Percentiles rank a stretch among this genome's conserved stretches.
These are phyloP conservation scores for Quercus mongolica DNA, from an alignment of 306 rosid genomes.

Conservation along the genomic window DNA sequence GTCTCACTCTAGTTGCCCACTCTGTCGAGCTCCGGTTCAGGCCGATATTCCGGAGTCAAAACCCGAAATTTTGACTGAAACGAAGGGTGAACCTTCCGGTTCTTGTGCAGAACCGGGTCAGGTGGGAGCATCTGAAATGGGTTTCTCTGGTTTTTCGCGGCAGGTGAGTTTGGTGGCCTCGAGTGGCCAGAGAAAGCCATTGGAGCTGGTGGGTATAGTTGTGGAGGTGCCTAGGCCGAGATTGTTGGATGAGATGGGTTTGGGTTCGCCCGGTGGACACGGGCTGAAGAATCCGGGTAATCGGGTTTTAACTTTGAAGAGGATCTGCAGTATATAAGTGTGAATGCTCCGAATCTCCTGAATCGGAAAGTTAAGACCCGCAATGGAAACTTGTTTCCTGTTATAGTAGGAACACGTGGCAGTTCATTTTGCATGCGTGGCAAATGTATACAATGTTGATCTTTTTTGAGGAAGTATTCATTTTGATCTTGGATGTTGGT, in stretches of 20 bases:
- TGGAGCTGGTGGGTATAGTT: conserved; percentile 9
- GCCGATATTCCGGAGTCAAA: background rate
- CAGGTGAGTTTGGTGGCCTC: conserved; percentile 4
- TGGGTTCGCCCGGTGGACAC: background rate
- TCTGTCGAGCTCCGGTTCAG: conserved; percentile 35
- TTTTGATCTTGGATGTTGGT: background rate
- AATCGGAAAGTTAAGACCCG: background rate
- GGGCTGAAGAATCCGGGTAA: conserved; percentile 1
- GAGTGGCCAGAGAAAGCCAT: conserved; percentile 30
- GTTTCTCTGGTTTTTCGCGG: conserved; percentile 16
- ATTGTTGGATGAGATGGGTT: background rate
- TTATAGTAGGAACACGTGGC: background rate
- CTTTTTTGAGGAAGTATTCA: no score
- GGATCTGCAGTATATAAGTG: conserved; percentile 27
- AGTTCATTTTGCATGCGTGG: background rate
- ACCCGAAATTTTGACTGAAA: background rate
- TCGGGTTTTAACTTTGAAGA: conserved; percentile 12
- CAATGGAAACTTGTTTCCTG: background rate
- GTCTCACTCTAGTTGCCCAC: conserved; percentile 56
- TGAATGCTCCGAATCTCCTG: background rate
- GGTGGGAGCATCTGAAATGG: background rate
- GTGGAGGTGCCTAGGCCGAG: background rate
- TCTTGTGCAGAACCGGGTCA: background rate
- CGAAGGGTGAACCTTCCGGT: background rate
- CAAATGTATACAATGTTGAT: no score